Evolutionary conservation across 2,329 filamentous ascomycete species (phyloP).

Genomic region (Monosporascus sp.): DNA sequence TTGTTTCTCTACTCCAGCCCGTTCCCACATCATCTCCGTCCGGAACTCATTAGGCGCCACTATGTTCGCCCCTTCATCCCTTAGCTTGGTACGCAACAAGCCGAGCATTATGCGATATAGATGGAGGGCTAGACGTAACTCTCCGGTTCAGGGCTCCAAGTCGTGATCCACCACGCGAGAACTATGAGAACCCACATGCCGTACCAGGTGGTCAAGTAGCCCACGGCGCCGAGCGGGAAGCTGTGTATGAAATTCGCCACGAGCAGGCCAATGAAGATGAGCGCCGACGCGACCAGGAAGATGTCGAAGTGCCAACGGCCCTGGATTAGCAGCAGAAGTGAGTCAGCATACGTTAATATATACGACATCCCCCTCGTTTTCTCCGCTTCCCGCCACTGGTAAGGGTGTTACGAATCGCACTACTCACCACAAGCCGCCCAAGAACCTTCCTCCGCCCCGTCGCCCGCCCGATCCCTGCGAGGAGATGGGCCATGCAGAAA

Average conservation of each 20-base stretch:
- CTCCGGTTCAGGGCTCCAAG: slow-evolving; percentile 5
- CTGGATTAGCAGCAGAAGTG: slow-evolving; percentile 1
- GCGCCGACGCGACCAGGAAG: slow-evolving; percentile 6
- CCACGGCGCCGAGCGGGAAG: slow-evolving; percentile 5
- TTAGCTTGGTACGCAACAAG: too few species aligned
- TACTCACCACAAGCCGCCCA: slow-evolving; percentile 6
- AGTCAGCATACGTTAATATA: background rate
- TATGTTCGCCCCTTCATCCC: too few species aligned
- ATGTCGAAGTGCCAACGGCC: slow-evolving; percentile 8
- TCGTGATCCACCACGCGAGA: slow-evolving; percentile 8
- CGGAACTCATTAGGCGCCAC: too few species aligned
- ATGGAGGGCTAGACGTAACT: slow-evolving; percentile 2
- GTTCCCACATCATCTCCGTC: too few species aligned
- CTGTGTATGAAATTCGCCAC: slow-evolving; percentile 1
- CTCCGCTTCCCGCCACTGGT: too few species aligned
- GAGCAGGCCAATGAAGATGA: slow-evolving; percentile 4
- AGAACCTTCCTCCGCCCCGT: slow-evolving; percentile 5
- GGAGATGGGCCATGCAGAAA: slow-evolving; percentile 7
- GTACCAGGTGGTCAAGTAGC: slow-evolving; percentile 9
- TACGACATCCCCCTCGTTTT: too few species aligned
- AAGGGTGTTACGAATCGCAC: too few species aligned
- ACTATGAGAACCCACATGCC: slow-evolving; percentile 12
- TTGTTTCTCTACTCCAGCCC: too few species aligned
- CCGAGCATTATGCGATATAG: too few species aligned
- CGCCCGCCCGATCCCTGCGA: slow-evolving; percentile 8